Evolutionary conservation across 2,329 filamentous ascomycete species (phyloP), one percentile per base, ranked within the genome.

Genomic region (Gnomoniopsis sp.): DNA sequence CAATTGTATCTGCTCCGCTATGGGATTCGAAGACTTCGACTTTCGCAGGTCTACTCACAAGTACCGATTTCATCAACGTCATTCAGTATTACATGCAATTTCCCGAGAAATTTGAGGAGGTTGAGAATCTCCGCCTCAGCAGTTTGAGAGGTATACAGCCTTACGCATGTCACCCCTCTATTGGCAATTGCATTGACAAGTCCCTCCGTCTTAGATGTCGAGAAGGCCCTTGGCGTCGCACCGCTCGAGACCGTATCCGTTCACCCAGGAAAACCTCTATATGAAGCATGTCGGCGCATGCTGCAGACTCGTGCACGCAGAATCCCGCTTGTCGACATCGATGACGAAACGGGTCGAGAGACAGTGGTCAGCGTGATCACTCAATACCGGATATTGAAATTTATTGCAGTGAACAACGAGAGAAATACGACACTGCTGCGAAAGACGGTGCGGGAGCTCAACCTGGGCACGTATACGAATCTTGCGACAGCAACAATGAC

Each of bases 71-170:
- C 73, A 96, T 99, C 77, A 99, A 99, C 70, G 89, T 99, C 58
- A 96, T 99, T 44, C 93, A 98, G 73, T 99, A 99, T 76, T 98
- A 99, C 79, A 97, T 92, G 81, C 93, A 98, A 74, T 96, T 95
- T 67, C 95, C 93, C 2, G 91, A 96, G 65, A 89, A 93, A 59
- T 84, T 98, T 62, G 86, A 88, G 65, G 88, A 93, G 70, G 90
- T 99, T 67, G 95, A 98, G 65, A 90, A 96, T 73, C 97, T 99
- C 72, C 88, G 91, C 49, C 78, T 99, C 62, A 93, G 90, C 76
- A 96, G 91, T 70, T 83, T 99, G 59, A 85, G 93, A 83, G 91
- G 93, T 96, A 79, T 60, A 79, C 67, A 53, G 15, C 41, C 41
- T 62, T 59, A 59, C 8, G 57, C 48, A 19, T 43, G 52, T 49